Evolutionary conservation across 1,284 basidiomycete genomes (phyloP), one percentile per base, ranked within the genome.

Genomic region (Apiotrichum akiyoshidainum): DNA sequence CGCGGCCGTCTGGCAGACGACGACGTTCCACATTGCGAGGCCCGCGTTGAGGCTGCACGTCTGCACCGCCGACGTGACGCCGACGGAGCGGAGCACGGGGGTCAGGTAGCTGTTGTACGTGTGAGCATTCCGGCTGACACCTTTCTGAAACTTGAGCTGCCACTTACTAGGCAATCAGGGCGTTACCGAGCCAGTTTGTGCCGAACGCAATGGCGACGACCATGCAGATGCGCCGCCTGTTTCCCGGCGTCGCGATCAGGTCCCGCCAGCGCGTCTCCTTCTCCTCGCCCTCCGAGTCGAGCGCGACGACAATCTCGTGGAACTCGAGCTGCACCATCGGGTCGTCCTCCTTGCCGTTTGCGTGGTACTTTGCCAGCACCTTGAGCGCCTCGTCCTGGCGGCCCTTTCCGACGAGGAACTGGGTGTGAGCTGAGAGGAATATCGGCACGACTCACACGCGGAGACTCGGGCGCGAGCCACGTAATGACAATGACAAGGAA

Each of bases 181-280:
- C 70, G 48, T 68, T 70, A 13, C 69, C 69, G 34, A 67, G 57
- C 65, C 65, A 70, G 54, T 68, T 60, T 11, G 64, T 62, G 35
- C 54, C 57, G 42, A 64, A 54, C 2, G 65, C 61, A 57, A 69
- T 57, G 42, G 60, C 46, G 22, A 68, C 46, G 46, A 66, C 54
- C 42, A 74, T 61, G 46, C 64, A 68, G 9, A 74, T 61, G 8
- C 74, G 66, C 22, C 66, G 55, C 22, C 70, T 64, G 61, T 77
- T 77, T 1, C 63, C 72, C 0, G 50, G 54, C 0, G 72, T 74
- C 46, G 57, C 56, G 51, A 76, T 59, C 56, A 76, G 73, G 54
- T 68, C 66, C 17, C 66, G 40, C 55, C 70, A 71, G 22, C 60
- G 59, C 33, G 59, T 62, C 40, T 66, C 50, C n/a, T 54, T 42